Evolutionary conservation across 192 early-diverging fungal species (phyloP).

Genomic region (Coemansia guatemalensis): DNA sequence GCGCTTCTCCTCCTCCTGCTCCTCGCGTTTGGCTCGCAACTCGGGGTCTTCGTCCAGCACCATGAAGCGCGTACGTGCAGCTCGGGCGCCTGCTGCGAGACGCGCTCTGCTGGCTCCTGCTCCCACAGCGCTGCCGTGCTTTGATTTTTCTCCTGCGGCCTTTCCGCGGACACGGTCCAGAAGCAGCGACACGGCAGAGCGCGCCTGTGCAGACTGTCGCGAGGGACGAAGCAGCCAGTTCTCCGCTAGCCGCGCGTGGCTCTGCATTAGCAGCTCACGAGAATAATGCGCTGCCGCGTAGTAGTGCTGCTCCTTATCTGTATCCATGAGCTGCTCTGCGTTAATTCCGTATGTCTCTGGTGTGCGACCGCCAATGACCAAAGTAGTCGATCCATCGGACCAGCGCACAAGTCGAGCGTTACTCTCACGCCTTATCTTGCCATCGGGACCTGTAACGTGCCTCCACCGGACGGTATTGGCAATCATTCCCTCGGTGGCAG

Average conservation of each 20-base stretch:
- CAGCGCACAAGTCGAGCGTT: constrained; percentile 53
- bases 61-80: constrained; percentile 38
- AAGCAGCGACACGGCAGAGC: constrained; percentile 21
- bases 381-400: constrained; percentile 50
- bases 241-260: constrained; percentile 40
- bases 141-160: neutral
- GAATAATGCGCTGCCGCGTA: constrained; percentile 33
- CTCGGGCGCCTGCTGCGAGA: constrained; percentile 8
- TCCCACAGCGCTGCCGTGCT: neutral
- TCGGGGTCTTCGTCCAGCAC: constrained; percentile 47
- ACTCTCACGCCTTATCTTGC: constrained; percentile 22
- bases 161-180: constrained; percentile 12
- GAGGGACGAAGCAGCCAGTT: constrained; percentile 36
- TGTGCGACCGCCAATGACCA: constrained; percentile 32
- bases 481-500: constrained; percentile 44
- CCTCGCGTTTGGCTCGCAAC: constrained; percentile 33
- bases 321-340: constrained; percentile 23
- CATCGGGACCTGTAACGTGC: constrained; percentile 7
- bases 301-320: constrained; percentile 24
- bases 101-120: constrained; percentile 6
- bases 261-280: constrained; percentile 36
- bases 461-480: constrained; percentile 51
- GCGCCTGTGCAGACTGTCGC: constrained; percentile 24
- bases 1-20: constrained; percentile 39
- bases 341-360: constrained; percentile 32